Base-by-base conservation (phyloP, 192 early-diverging fungal species). In the Coemansia sp. region DNA sequence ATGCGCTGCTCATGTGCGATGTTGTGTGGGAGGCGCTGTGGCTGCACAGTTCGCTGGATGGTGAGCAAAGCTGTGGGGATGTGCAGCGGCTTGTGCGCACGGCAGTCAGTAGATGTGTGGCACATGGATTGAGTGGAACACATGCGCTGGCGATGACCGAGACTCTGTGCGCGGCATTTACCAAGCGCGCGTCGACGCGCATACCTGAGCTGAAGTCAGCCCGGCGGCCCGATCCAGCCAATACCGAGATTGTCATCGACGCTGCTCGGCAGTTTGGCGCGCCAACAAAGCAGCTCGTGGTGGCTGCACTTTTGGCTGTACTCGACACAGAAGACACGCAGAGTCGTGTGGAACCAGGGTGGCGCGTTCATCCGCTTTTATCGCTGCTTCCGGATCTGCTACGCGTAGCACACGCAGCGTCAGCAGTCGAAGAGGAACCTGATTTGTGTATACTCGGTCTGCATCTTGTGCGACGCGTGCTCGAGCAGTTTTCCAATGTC, bases 331-430 rank as follows among this genome's bases (percentile, higher is more conserved):
- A 51, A 1, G 22, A 72, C 0, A 70, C 70, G 52, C 60, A 64
- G 62, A 62, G 81, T 19, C 83, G 39, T 4, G 6, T 2, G 2
- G 47, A 8, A 49, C 7, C 47, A 17, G 47, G n/a, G 7, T 57
- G 55, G 55, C 55, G 35, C 5, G n/a, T 17, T 1, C 66, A 69
- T 25, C 85, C 64, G 21, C 48, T 73, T 49, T 59, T 61, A 0
- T 50, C 61, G 11, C n/a, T 66, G 59, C 76, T 99, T 1, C 85
- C 87, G 0, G 96, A 98, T 57, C 56, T 99, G 48, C 89, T 99
- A 41, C 89, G 93, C 7, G 87, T 96, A 65, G 92, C 94, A 1
- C 96, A 97, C 52, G 89, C 87, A 48, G 92, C 95, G 0, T 89
- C 95, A 2, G 92, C 95, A 0, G 84, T 89, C 1, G 83, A 84